Conservation (phyloP, 345 rosid genomes). For the Arabidopsis suecica region DNA sequence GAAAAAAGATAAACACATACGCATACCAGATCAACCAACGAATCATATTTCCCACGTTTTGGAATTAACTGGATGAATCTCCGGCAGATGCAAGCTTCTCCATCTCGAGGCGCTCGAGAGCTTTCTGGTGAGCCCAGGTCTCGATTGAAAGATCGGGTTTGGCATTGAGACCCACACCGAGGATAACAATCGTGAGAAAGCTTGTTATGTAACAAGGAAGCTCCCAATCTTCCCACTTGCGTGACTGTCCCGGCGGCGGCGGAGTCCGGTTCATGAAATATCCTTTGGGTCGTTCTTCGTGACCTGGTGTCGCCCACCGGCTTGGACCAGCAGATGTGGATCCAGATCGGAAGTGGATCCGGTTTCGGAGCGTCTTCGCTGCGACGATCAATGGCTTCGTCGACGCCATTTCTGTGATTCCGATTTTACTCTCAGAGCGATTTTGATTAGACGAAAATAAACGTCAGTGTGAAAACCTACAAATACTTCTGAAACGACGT, state of each 20-base stretch:
- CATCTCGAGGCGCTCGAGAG: constrained; percentile 75
- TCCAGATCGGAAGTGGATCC: constrained; percentile 53
- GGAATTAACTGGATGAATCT: constrained; percentile 34
- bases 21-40: constrained; percentile 35
- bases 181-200: constrained; percentile 89
- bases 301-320: constrained; percentile 80
- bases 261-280: constrained; percentile 81
- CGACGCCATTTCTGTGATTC: constrained; percentile 41
- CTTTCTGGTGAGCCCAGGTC: constrained; percentile 98
- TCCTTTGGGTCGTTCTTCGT: constrained; percentile 91
- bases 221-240: constrained; percentile 99
- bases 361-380: constrained; percentile 65
- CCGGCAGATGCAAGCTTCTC: constrained; percentile 54
- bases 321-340: constrained; percentile 68
- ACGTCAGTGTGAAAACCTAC: not conserved
- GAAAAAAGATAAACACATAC: not conserved
- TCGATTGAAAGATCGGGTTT: constrained; percentile 97
- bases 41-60: constrained; percentile 12
- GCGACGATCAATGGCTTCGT: constrained; percentile 38
- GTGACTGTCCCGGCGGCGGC: constrained; percentile 69
- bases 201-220: constrained; percentile 95
- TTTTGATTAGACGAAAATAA: not conserved
- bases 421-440: constrained; percentile 2
- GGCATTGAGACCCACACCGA: constrained; percentile 94
- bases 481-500: not conserved